Evolutionary conservation across 1,284 basidiomycete genomes (phyloP), one percentile per base, ranked within the genome.

Genomic region (Leccinum laetum): DNA sequence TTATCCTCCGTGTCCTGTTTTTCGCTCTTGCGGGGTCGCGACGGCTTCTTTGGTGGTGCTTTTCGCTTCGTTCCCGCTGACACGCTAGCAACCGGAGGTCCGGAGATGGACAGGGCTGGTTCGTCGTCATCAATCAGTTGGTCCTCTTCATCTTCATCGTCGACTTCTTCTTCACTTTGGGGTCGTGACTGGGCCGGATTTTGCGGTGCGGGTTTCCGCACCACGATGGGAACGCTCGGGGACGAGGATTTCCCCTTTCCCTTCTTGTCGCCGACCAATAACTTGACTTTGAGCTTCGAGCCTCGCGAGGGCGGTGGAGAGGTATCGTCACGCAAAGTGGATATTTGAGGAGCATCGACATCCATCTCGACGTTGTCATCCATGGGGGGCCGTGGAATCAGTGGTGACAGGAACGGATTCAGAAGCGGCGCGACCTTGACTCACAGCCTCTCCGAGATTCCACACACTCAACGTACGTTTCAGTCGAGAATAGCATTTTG

Each of bases 131-230:
- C 90, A 69, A 90, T 87, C 68, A 91, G 83, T 70, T 91, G 87
- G 79, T 92, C 90, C 76, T 91, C 89, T 72, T 92, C 89, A 4
- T 90, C 90, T 56, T 90, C 88, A 24, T 84, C 84, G 16, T 89
- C 86, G 10, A 83, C 82, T 37, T 80, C 78, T 46, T 77, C 79
- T 57, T 79, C 79, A 59, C 72, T 75, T 29, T 66, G 69, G 10
- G 71, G 63, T n/a, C 61, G 73, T 41, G 70, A 67, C 63, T 73
- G 73, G 8, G 65, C 61, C 32, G 61, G 67, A 57, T 64, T 70
- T 26, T 63, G 75, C 13, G 64, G 60, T 62, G 32, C 55, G 61
- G 39, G 64, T 65, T 78, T 76, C 46, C 76, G 73, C 21, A 57
- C 63, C 14, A 66, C 67, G 35, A 71, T 67, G 57, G 77, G 71